Base-by-base conservation (phyloP, 345 rosid genomes). In the Noccaea bulbosa region DNA sequence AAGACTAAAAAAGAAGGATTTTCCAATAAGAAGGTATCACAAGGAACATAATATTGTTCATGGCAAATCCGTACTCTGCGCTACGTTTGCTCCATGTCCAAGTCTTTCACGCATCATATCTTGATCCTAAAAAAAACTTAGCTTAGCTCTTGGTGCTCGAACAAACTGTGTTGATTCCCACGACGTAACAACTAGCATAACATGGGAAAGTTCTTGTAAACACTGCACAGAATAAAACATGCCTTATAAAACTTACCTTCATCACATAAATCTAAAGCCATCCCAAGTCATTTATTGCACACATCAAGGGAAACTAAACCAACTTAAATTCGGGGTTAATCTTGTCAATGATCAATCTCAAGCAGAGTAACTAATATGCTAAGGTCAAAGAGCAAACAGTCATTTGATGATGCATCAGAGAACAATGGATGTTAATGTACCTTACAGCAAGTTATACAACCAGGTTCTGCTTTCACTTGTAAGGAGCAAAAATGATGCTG, bases 401-500 rank as follows among this genome's bases (percentile, higher is more conserved):
- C 51, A 50, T 51, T 44, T 22, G 12, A 64, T 38, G 70, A 65
- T 30, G 48, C 55, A 55, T 35, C 49, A 66, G 11, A 9, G 40
- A 66, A 41, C n/a, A 48, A 50, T 41, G 62, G 39, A 49, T 58
- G 55, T 40, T 40, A 52, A n/a, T 50, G 73, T 73, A 78, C 81
- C 81, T 73, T 63, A 67, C 77, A 77, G 74, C 67, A 67, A 61
- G 74, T 70, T 47, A 71, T 46, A 77, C 64, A 77, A 52, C 58
- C 59, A 65, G 68, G 50, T 63, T 35, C 33, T 50, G 43, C 15
- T 51, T 68, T 84, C 72, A 86, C 81, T 90, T 83, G 93, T 83
- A 87, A 11, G 98, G 98, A n/a, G 89, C 88, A 74, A 93, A 88
- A 76, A 93, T 78, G 68, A 93, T 90, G 6, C 97, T 90, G n/a